Percentiles rank a stretch among this genome's conserved stretches.
Evolutionary conservation across 2,329 filamentous ascomycete species (phyloP).

Genomic region (Colletotrichum cereale): DNA sequence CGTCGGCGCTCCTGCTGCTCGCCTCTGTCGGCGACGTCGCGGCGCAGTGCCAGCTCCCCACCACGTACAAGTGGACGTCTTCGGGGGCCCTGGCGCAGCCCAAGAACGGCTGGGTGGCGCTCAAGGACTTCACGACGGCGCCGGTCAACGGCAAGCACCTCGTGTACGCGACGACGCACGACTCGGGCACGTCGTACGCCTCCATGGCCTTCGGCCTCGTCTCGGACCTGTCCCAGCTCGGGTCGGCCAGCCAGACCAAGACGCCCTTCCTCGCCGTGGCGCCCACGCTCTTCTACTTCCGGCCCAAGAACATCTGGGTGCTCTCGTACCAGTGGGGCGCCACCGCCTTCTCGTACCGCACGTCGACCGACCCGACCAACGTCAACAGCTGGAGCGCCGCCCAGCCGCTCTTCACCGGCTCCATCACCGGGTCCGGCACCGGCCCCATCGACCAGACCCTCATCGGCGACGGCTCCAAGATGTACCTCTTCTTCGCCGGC

Average conservation of each 20-base stretch:
- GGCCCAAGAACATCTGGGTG: conserved; percentile 72
- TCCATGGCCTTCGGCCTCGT: conserved; percentile 71
- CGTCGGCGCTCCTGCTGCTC: conserved; percentile 38
- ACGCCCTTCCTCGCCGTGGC: conserved; percentile 65
- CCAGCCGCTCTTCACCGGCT: conserved; percentile 68
- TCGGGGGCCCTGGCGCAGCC: conserved; percentile 64
- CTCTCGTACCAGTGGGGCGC: conserved; percentile 75
- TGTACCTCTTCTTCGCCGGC: conserved; percentile 77
- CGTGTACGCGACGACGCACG: conserved; percentile 68
- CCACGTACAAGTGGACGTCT: conserved; percentile 68
- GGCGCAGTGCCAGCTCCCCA: conserved; percentile 63
- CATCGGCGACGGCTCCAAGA: conserved; percentile 70
- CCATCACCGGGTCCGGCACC: conserved; percentile 62
- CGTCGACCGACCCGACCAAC: conserved; percentile 68
- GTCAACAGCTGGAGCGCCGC: conserved; percentile 67
- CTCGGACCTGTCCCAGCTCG: conserved; percentile 65
- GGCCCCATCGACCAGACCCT: conserved; percentile 73
- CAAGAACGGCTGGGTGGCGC: conserved; percentile 64
- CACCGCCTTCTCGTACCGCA: conserved; percentile 70
- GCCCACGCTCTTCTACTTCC: conserved; percentile 73
- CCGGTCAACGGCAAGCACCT: conserved; percentile 69
- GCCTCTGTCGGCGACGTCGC: conserved; percentile 40
- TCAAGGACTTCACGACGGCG: conserved; percentile 73
- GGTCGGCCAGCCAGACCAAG: conserved; percentile 62
- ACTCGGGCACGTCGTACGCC: conserved; percentile 60